Percentiles rank a stretch among this genome's conserved stretches.
phyloP scores from a whole-genome alignment of 306 rosid genomes.

The Gleditsia sinensis region DNA sequence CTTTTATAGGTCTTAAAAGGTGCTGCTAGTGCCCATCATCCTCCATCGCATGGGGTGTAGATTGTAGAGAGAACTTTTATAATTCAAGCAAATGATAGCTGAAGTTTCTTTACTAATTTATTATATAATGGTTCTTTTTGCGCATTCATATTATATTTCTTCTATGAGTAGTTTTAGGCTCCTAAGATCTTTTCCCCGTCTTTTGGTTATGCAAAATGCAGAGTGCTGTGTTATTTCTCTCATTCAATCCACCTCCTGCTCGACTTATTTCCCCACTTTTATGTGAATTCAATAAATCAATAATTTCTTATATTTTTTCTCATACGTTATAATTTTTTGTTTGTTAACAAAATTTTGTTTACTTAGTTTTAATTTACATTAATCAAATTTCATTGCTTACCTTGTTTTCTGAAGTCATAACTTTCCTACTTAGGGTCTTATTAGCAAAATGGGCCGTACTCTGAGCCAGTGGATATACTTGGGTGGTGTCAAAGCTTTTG shows the following conservation, averaged over 20 bases:
- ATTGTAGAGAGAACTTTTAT: background rate
- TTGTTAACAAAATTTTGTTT: background rate
- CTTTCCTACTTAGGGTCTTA: constrained; percentile 58
- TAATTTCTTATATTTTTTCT: background rate
- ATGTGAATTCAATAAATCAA: background rate
- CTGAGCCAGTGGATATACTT: constrained; percentile 81
- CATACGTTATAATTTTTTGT: background rate
- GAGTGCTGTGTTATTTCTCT: background rate
- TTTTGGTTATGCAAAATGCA: background rate
- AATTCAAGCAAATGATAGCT: background rate
- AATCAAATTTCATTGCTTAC: constrained; percentile 5
- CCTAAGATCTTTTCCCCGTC: background rate
- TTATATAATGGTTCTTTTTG: background rate
- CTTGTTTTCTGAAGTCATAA: constrained; percentile 21
- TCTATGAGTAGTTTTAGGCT: background rate
- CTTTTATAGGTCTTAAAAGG: background rate
- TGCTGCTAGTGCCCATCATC: background rate
- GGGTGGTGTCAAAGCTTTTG: constrained; percentile 92
- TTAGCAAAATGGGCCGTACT: constrained; percentile 52
- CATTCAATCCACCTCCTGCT: background rate
- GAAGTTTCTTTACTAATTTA: background rate
- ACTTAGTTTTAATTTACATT: background rate
- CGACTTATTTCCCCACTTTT: background rate
- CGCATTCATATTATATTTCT: background rate
- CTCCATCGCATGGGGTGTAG: background rate